Evolutionary conservation across 306 rosid genomes (phyloP).

Genomic region (Clitoria ternatea): DNA sequence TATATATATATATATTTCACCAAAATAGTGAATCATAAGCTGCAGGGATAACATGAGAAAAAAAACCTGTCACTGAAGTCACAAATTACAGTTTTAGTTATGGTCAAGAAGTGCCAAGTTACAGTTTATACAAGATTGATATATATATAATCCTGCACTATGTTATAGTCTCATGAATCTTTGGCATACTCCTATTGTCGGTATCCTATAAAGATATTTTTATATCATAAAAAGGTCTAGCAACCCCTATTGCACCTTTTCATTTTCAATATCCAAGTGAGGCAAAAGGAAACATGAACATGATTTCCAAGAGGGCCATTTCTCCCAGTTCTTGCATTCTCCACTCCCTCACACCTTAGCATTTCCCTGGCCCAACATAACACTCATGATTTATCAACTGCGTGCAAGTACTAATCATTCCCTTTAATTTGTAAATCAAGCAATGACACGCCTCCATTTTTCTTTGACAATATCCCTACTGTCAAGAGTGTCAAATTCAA

Average conservation of each 20-base stretch:
- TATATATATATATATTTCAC: too few species aligned
- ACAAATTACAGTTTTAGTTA: not conserved
- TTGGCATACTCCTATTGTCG: not conserved
- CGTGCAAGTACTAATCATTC: conserved; percentile 26
- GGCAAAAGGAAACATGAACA: not conserved
- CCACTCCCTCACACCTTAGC: too few species aligned
- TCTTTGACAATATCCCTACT: not conserved
- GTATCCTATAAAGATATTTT: not conserved
- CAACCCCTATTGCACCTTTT: too few species aligned
- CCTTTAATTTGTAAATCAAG: conserved; percentile 18
- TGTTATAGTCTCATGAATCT: too few species aligned
- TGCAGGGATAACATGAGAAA: too few species aligned
- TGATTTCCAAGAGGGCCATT: too few species aligned
- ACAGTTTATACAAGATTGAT: not conserved
- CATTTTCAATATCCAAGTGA: too few species aligned
- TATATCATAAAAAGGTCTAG: not conserved
- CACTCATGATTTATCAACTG: too few species aligned
- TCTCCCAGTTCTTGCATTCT: not conserved
- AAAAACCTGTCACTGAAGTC: not conserved
- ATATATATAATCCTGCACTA: not conserved
- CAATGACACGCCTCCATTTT: conserved; percentile 25
- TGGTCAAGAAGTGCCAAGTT: not conserved
- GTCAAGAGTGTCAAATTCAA: not conserved
- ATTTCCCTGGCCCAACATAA: too few species aligned
- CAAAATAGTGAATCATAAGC: too few species aligned